A percentile compares a stretch with the other conserved stretches of the same genome.
These are phyloP conservation scores for Juglanconis sp. DNA, from an alignment of 2,329 filamentous ascomycete species.

Conservation along the genomic window DNA sequence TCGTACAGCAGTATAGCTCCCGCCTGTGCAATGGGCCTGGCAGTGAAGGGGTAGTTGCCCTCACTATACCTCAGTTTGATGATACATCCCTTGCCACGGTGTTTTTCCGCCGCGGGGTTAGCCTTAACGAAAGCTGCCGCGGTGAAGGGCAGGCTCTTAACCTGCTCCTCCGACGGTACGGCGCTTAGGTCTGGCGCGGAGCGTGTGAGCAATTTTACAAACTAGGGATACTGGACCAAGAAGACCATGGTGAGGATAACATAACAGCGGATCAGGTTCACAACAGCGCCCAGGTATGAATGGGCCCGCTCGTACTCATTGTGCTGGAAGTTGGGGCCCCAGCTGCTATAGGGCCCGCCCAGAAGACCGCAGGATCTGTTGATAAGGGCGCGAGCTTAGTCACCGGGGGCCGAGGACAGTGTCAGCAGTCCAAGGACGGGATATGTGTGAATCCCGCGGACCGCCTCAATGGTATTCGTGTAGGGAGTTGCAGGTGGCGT, in stretches of 20 bases:
- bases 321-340: conserved; percentile 18
- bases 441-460: conserved; percentile 8
- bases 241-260: conserved; percentile 13
- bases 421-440: conserved; percentile 12
- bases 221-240: conserved; percentile 12
- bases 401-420: conserved; percentile 12
- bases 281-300: conserved; percentile 12
- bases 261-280: conserved; percentile 15
- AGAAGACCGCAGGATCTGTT: conserved; percentile 16
- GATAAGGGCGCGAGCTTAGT: conserved; percentile 15
- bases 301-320: conserved; percentile 17
- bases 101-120: not conserved
- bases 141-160: conserved; percentile 15
- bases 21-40: conserved; percentile 4
- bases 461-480: conserved; percentile 1
- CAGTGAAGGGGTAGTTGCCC: conserved; percentile 1
- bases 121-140: conserved; percentile 14
- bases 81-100: conserved; percentile 1
- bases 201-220: conserved; percentile 8
- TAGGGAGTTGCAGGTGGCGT: conserved; percentile 1
- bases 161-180: conserved; percentile 14
- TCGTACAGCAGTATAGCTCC: conserved; percentile 11
- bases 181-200: conserved; percentile 8
- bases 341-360: conserved; percentile 12
- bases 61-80: conserved; percentile 3